Evolutionary conservation across 2,329 filamentous ascomycete species (phyloP).

Genomic region (Ciborinia camelliae): DNA sequence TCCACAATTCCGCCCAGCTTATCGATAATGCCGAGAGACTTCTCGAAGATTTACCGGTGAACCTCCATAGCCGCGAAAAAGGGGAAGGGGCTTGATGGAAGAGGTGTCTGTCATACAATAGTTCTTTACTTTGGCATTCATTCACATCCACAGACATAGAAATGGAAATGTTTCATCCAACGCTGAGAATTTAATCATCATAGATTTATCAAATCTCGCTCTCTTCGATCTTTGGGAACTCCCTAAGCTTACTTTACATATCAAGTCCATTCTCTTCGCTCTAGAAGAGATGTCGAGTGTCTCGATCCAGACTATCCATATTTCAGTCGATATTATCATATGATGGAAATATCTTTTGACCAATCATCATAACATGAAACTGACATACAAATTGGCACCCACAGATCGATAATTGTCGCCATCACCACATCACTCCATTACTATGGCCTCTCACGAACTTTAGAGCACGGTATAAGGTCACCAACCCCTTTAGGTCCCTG

Average conservation of each 20-base stretch:
- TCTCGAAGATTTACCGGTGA: neutral
- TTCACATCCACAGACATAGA: no score
- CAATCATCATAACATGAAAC: no score
- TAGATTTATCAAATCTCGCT: neutral
- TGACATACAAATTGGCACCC: no score
- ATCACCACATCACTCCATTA: no score
- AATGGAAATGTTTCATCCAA: constrained; percentile 3
- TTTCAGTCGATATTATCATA: no score
- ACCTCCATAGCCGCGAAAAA: neutral
- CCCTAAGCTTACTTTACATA: no score
- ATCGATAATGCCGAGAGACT: constrained; percentile 2
- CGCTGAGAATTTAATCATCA: neutral
- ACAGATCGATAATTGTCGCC: no score
- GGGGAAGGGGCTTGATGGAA: constrained; percentile 6
- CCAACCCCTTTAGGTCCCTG: neutral
- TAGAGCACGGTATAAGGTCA: neutral
- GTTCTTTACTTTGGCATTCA: neutral
- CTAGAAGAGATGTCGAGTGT: neutral
- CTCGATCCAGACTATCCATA: neutral
- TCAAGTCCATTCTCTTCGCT: neutral
- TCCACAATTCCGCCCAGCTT: neutral
- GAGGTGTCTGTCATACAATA: neutral
- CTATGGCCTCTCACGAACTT: neutral
- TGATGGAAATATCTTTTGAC: no score
- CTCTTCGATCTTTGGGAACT: neutral